These are phyloP conservation scores for Lagenaria siceraria DNA, from an alignment of 306 rosid species.

Conservation along the genomic window DNA sequence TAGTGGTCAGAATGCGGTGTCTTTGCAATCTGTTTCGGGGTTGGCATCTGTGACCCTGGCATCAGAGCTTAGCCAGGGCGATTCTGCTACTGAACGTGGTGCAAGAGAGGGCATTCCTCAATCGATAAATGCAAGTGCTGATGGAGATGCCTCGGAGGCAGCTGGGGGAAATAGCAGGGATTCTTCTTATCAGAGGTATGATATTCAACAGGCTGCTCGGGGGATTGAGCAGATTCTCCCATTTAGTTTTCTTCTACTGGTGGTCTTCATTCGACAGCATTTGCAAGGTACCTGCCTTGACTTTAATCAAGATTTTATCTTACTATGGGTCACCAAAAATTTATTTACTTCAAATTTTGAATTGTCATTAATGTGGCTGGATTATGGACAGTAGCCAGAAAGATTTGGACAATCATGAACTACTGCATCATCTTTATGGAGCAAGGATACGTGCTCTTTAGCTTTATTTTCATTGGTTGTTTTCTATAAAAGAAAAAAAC, in stretches of 20 bases:
- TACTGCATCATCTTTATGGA: neutral
- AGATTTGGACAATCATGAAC: neutral
- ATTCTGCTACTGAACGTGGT: slow-evolving; percentile 22
- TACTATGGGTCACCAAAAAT: neutral
- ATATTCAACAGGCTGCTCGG: slow-evolving; percentile 95
- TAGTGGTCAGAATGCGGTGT: slow-evolving; percentile 21
- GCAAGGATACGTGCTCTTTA: neutral
- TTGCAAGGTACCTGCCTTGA: slow-evolving; percentile 56
- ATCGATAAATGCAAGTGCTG: slow-evolving; percentile 19
- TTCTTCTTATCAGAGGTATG: slow-evolving; percentile 91
- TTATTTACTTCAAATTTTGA: neutral
- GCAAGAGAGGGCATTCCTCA: slow-evolving; percentile 39
- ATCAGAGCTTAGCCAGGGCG: slow-evolving; percentile 16
- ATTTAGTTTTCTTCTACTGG: slow-evolving; percentile 85
- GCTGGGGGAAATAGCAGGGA: slow-evolving; percentile 61
- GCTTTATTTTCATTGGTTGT: neutral
- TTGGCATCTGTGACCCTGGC: slow-evolving; percentile 4
- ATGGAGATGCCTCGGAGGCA: slow-evolving; percentile 38
- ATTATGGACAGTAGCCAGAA: too few relatives aligned
- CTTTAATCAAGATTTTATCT: neutral
- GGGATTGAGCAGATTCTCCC: slow-evolving; percentile 95
- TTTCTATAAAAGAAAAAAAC: neutral
- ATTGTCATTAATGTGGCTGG: neutral
- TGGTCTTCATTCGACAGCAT: slow-evolving; percentile 95
- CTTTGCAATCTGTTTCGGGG: slow-evolving; percentile 14